Conservation (phyloP, 306 rosid species). For the Alnus glutinosa region DNA sequence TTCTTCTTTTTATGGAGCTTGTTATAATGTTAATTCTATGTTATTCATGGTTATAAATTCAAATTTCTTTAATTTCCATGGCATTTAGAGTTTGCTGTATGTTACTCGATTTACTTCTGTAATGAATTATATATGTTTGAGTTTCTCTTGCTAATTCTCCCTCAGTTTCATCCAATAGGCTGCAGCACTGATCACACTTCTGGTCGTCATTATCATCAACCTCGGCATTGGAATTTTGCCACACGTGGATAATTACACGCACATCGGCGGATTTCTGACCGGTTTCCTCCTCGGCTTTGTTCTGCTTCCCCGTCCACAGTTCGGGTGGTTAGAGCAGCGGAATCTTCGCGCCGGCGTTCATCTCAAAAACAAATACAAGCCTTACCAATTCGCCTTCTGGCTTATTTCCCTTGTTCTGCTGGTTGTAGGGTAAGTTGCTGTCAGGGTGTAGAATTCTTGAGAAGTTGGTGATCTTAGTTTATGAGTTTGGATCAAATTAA, state of each 20-base stretch:
- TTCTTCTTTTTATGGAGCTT: no score
- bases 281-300: constrained; percentile 83
- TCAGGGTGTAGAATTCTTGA: no score
- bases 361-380: constrained; percentile 62
- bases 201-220: constrained; percentile 64
- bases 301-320: constrained; percentile 75
- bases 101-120: no score
- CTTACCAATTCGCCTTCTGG: constrained; percentile 74
- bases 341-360: constrained; percentile 47
- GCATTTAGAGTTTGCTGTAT: no score
- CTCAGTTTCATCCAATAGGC: constrained; percentile 45
- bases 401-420: constrained; percentile 51
- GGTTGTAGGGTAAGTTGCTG: constrained; percentile 56
- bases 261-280: constrained; percentile 73
- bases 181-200: constrained; percentile 69
- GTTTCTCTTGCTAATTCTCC: constrained; percentile 11
- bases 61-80: no score
- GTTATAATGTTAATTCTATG: no score
- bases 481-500: no score
- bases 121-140: neutral
- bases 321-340: constrained; percentile 57
- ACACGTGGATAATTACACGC: constrained; percentile 82
- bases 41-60: no score
- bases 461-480: no score
- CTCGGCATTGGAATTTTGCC: constrained; percentile 84